Evolutionary conservation across 129 eudicot genomes (phyloP).

Genomic region (Scalesia atractyloides): DNA sequence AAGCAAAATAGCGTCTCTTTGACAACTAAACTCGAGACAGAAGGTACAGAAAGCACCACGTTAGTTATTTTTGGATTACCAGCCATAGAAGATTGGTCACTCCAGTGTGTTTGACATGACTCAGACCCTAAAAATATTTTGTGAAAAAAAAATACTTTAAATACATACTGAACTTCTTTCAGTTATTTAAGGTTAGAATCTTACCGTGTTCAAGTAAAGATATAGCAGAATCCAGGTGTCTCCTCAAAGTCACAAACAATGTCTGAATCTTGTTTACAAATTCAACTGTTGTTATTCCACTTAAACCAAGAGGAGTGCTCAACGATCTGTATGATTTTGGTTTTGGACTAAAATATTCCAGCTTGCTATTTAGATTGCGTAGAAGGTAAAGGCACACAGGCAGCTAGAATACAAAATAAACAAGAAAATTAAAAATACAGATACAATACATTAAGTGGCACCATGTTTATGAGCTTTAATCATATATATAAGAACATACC

Average conservation of each 20-base stretch:
- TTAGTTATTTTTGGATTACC: constrained; percentile 58
- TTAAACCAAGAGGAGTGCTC: constrained; percentile 43
- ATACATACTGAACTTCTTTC: constrained; percentile 13
- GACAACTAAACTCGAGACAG: constrained; percentile 49
- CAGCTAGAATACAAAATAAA: constrained; percentile 44
- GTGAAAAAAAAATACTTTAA: constrained; percentile 6
- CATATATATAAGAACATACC: constrained; percentile 38
- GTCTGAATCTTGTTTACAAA: constrained; percentile 54
- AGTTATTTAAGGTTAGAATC: constrained; percentile 10
- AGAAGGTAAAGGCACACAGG: constrained; percentile 71
- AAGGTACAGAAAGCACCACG: constrained; percentile 45
- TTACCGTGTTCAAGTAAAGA: constrained; percentile 54
- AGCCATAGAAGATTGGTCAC: constrained; percentile 55
- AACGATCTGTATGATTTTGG: constrained; percentile 32
- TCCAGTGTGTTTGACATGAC: constrained; percentile 79
- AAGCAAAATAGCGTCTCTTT: constrained; percentile 66
- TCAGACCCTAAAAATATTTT: constrained; percentile 47
- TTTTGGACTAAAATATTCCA: constrained; percentile 53
- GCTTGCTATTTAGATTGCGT: constrained; percentile 72
- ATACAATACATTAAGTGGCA: constrained; percentile 9
- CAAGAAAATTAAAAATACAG: background rate
- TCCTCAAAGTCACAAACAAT: constrained; percentile 53
- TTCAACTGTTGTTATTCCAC: constrained; percentile 39
- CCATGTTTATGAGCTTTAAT: no score
- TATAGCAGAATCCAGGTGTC: constrained; percentile 54